These are phyloP conservation scores for Eucalyptus globulus DNA, from an alignment of 345 rosid species.

Conservation along the genomic window DNA sequence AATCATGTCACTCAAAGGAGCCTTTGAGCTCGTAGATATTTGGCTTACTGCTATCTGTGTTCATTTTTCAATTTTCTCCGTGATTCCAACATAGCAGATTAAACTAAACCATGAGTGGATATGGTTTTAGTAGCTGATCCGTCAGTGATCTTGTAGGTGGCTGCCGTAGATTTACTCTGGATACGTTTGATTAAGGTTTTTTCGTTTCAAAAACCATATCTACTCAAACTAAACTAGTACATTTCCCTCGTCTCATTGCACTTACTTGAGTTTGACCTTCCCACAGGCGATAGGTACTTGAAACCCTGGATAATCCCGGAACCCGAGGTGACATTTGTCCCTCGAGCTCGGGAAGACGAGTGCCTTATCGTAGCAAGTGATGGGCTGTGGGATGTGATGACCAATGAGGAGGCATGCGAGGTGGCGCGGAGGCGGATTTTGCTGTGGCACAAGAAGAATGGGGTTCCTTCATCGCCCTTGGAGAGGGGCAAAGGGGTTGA, in stretches of 20 bases:
- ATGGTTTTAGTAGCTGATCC: neutral
- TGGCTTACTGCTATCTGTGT: neutral
- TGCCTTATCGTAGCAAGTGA: slow-evolving; percentile 66
- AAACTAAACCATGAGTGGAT: neutral
- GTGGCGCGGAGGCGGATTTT: slow-evolving; percentile 61
- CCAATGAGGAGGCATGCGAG: slow-evolving; percentile 66
- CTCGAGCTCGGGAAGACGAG: slow-evolving; percentile 61
- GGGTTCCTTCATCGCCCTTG: slow-evolving; percentile 15
- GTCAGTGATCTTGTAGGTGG: neutral
- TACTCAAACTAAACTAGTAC: neutral
- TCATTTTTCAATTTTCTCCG: neutral
- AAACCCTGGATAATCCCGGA: slow-evolving; percentile 74
- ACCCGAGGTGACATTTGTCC: slow-evolving; percentile 52
- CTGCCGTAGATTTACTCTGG: neutral
- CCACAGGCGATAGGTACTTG: slow-evolving; percentile 58
- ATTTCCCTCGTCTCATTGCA: neutral
- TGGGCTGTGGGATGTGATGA: slow-evolving; percentile 69
- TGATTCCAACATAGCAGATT: neutral
- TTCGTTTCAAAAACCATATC: neutral
- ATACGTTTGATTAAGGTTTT: neutral
- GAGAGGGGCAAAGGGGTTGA: slow-evolving; percentile 64
- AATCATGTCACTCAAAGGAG: neutral
- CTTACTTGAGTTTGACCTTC: neutral
- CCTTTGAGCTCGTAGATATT: neutral
- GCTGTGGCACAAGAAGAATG: slow-evolving; percentile 72